Conservation (phyloP, 78 protist species). For the Dictyostelium intermedium region DNA sequence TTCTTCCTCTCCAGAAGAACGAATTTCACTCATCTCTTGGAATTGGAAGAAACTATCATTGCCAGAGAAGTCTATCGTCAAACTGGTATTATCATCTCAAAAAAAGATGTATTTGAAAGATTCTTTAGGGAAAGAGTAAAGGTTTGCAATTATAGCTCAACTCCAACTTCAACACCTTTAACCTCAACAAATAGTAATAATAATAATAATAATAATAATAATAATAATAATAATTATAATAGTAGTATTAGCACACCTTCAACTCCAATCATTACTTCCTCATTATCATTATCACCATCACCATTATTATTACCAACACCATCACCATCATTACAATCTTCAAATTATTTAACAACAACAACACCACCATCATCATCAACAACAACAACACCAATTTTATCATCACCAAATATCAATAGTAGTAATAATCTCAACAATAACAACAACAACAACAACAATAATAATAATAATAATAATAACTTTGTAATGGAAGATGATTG, state of each 20-base stretch:
- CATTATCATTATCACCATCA: background rate
- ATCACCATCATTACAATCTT: background rate
- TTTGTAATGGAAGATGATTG: slow-evolving; percentile 46
- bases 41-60: slow-evolving; percentile 58
- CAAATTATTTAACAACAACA: background rate
- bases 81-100: slow-evolving; percentile 53
- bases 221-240: background rate
- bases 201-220: background rate
- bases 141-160: slow-evolving; percentile 23
- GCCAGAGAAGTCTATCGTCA: slow-evolving; percentile 50
- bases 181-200: background rate
- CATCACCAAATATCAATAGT: background rate
- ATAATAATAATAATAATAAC: background rate
- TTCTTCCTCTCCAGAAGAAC: slow-evolving; percentile 5
- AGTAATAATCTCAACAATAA: background rate
- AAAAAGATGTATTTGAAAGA: slow-evolving; percentile 59
- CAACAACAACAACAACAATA: background rate
- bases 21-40: slow-evolving; percentile 22
- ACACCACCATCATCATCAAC: background rate
- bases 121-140: slow-evolving; percentile 67
- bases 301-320: background rate
- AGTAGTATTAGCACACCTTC: background rate
- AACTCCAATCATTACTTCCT: background rate
- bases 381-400: background rate
- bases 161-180: background rate